phyloP scores from a whole-genome alignment of 108 stramenopile species.

The Schizochytrium sp. region DNA sequence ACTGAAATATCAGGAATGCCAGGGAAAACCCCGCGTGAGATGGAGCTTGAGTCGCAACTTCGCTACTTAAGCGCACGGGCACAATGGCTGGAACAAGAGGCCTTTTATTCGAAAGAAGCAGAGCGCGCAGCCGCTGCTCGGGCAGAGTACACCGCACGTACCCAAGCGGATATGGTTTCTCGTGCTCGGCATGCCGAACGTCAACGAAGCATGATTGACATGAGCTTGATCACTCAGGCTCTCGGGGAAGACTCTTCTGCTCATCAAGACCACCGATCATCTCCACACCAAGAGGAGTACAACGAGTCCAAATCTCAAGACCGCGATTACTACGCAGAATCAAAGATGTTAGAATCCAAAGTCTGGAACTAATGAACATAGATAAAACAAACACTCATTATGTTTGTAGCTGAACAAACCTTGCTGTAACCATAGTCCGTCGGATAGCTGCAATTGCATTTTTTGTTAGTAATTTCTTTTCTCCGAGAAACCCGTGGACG shows the following conservation, averaged over 20 bases:
- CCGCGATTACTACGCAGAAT: not conserved
- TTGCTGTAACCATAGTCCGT: too few species aligned
- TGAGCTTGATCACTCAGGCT: slow-evolving; percentile 21
- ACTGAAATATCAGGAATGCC: not conserved
- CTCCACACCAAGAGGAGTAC: not conserved
- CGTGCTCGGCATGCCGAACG: slow-evolving; percentile 45
- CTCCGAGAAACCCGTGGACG: too few species aligned
- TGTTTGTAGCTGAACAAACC: too few species aligned
- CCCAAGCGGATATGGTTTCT: slow-evolving; percentile 44
- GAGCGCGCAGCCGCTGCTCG: slow-evolving; percentile 27
- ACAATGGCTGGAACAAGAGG: slow-evolving; percentile 54
- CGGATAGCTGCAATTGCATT: too few species aligned
- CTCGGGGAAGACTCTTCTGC: not conserved
- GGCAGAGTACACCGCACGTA: slow-evolving; percentile 58
- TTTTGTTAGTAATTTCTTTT: too few species aligned
- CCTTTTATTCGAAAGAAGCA: not conserved
- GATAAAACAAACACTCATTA: too few species aligned
- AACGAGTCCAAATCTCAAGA: not conserved
- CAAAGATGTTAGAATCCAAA: too few species aligned
- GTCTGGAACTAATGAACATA: too few species aligned
- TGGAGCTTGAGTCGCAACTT: slow-evolving; percentile 34
- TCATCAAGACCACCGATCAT: not conserved
- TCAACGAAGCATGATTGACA: slow-evolving; percentile 22
- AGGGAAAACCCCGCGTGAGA: slow-evolving; percentile 32
- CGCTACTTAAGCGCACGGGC: slow-evolving; percentile 18